Base-by-base conservation (phyloP, 805 yeast species). In the Pichia paraexigua region DNA sequence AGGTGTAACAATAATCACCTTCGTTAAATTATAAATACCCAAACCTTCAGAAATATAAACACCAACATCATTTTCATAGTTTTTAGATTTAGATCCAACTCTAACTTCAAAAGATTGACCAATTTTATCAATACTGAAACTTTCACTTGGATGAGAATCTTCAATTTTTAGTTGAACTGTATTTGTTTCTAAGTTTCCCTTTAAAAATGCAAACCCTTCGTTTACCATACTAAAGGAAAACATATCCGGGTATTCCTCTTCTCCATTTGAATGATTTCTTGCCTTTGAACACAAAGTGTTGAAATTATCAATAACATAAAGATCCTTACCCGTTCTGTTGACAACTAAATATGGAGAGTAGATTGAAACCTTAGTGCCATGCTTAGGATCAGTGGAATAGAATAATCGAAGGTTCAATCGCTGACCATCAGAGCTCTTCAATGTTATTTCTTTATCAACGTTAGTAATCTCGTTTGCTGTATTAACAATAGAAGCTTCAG, bases 91-190 rank as follows among this genome's bases (percentile, higher is more conserved):
- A 1, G 80, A 58, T 39, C 78, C 78, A 5, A 74, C 71, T 22
- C 63, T 66, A 3, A 73, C 67, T 42, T 77, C 96, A 43, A 78
- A 75, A 1, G 82, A 72, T 56, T 90, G 92, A 0, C 99, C 99
- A 50, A 92, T 77, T 4, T 96, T 95, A 63, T 91, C 97, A 60
- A 94, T 82, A 63, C 95, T 83, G 46, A 88, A 71, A 2, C 88
- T 87, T 1, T 72, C 64, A 56, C 96, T 85, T 78, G 87, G 78
- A 8, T 74, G 72, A 0, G 96, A 84, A 50, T 85, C 87, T 0
- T 78, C 85, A 21, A 87, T 74, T 53, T 77, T 76, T 8, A 91
- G 60, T 25, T 76, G 61, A 0, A 91, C 95, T 52, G 95, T 73
- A 59, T 85, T 83, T 42, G 74, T 77, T 27, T 82, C 76, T 21